Evolutionary conservation across 2,329 filamentous ascomycete species (phyloP), one percentile per base, ranked within the genome.

Genomic region (Tricladium varicosporioides): DNA sequence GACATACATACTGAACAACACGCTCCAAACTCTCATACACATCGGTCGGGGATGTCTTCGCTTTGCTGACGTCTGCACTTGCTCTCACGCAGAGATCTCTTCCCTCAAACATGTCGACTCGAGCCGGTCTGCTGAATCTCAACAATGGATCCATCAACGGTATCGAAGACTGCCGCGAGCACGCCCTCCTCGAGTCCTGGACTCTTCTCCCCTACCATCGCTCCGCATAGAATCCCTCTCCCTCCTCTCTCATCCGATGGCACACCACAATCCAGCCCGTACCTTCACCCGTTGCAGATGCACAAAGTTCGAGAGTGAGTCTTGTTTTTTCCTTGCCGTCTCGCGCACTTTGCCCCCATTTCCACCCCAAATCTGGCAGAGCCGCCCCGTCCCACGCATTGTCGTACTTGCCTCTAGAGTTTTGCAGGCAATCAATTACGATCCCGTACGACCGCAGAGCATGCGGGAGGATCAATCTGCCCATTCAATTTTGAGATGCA

Each of bases 221-320:
- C 60, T 51, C 62, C 62, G 11, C 61, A 46, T 49, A 63, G 52
- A 18, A 57, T 56, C 16, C 54, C 61, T 31, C 53, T 76, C 31
- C 75, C 79, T 27, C 67, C 76, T 27, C 82, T 27, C 3, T 27
- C 80, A 58, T 63, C 65, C 42, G 83, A 85, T 67, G 78, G 75
- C 58, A 78, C 79, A 22, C 68, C 73, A 47, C 67, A 75, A 43
- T 76, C 77, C 56, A 86, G 82, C 65, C 85, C 87, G 1, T 86
- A 82, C 66, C 73, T 90, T 54, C 88, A 91, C 67, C 86, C 87
- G 33, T 73, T 89, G 55, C 88, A 91, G 71, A 82, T 83, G 59
- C 86, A 89, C 71, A 85, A 81, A 72, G 88, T 91, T 51, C 81
- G 87, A 81, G 89, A 92, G 86, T 90, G 79, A 80, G 86, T 82